Percentiles rank a stretch among this genome's conserved stretches.
Conservation (phyloP, 116 monocot genomes). For the Phalaenopsis hybrid region DNA sequence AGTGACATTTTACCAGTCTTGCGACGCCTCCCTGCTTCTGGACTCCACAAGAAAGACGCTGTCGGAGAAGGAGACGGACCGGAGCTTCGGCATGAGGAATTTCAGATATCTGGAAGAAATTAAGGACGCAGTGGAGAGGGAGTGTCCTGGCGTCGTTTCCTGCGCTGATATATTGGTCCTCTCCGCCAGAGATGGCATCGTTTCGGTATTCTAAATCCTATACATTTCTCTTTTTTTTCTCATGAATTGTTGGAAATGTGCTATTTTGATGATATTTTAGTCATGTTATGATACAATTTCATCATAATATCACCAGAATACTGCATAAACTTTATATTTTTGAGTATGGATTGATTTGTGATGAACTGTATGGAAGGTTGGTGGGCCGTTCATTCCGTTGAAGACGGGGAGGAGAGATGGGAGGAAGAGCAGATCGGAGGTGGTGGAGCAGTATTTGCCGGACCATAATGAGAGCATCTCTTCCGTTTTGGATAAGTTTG, state of each 20-base stretch:
- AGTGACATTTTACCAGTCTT: constrained; percentile 35
- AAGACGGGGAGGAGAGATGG: constrained; percentile 81
- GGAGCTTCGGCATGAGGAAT: constrained; percentile 90
- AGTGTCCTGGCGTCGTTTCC: constrained; percentile 83
- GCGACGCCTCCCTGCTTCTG: constrained; percentile 80
- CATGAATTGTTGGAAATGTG: no score
- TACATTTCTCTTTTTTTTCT: no score
- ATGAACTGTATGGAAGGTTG: constrained; percentile 26
- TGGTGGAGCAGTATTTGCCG: constrained; percentile 68
- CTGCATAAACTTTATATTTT: no score
- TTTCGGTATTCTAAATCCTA: constrained; percentile 18
- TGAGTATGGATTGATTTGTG: background rate
- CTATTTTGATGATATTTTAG: no score
- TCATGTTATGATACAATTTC: no score
- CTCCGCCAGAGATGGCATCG: constrained; percentile 77
- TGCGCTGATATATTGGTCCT: constrained; percentile 79
- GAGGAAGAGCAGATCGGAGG: constrained; percentile 44
- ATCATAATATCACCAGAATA: no score
- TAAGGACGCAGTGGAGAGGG: constrained; percentile 88
- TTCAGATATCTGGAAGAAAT: constrained; percentile 77
- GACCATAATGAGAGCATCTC: constrained; percentile 86
- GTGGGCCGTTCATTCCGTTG: constrained; percentile 73
- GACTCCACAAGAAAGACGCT: constrained; percentile 70
- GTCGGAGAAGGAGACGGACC: constrained; percentile 82
- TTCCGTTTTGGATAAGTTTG: constrained; percentile 25